A percentile compares a stretch with the other conserved stretches of the same genome.
These are phyloP conservation scores for Coemansia sp. DNA, from an alignment of 192 early-diverging fungal genomes.

Conservation along the genomic window DNA sequence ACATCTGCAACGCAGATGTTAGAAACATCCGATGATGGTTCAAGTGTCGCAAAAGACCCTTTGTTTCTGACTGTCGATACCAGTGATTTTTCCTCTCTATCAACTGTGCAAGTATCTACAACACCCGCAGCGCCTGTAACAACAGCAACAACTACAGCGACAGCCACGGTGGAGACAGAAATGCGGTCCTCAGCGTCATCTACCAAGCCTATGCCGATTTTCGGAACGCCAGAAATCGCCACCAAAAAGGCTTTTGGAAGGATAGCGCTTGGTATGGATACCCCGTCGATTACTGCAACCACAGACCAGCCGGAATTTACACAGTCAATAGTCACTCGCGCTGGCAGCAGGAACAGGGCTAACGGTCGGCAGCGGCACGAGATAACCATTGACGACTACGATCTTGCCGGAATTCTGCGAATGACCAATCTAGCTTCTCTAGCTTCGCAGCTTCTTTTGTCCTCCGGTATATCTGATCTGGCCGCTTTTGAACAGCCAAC, in stretches of 20 bases:
- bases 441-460: neutral
- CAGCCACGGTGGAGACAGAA: neutral
- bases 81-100: neutral
- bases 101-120: neutral
- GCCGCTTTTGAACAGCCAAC: neutral
- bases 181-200: neutral
- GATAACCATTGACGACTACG: conserved; percentile 33
- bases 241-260: neutral
- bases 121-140: neutral
- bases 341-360: neutral
- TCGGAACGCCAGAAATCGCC: conserved; percentile 5
- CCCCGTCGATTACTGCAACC: neutral
- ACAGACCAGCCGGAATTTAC: conserved; percentile 2
- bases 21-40: neutral
- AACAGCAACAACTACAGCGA: neutral
- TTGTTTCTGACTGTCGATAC: neutral
- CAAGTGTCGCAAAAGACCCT: neutral
- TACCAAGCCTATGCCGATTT: conserved; percentile 10
- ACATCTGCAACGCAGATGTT: neutral
- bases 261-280: neutral
- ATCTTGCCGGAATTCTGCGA: conserved; percentile 26
- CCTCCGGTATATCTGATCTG: neutral
- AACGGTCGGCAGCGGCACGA: conserved; percentile 11
- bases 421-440: conserved; percentile 9
- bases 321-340: conserved; percentile 7